These are phyloP conservation scores for Cladosporium velox DNA, from an alignment of 2,329 filamentous ascomycete genomes.

Conservation along the genomic window DNA sequence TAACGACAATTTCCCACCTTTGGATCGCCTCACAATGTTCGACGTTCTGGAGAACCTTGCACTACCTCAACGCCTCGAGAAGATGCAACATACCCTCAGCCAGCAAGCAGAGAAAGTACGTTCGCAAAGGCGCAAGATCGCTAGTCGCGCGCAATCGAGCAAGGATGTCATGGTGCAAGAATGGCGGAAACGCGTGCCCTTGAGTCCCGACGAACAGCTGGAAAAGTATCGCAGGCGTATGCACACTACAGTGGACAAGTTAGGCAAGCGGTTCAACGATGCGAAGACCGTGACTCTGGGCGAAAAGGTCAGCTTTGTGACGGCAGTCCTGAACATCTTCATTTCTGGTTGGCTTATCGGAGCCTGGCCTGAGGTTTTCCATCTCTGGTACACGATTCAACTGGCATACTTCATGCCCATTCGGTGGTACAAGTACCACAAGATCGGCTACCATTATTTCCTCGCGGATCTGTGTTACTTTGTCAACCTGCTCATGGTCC, in stretches of 20 bases:
- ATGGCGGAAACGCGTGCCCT: slow-evolving; percentile 79
- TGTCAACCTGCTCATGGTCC: slow-evolving; percentile 80
- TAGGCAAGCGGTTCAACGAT: slow-evolving; percentile 84
- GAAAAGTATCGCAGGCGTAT: slow-evolving; percentile 87
- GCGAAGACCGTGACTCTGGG: slow-evolving; percentile 82
- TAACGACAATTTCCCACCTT: slow-evolving; percentile 81
- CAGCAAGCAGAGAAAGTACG: slow-evolving; percentile 83
- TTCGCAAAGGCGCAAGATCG: slow-evolving; percentile 77
- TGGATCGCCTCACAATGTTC: slow-evolving; percentile 87
- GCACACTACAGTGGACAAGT: slow-evolving; percentile 82
- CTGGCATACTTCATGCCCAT: slow-evolving; percentile 89
- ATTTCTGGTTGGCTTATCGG: slow-evolving; percentile 93
- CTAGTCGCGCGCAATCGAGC: slow-evolving; percentile 73
- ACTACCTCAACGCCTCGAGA: slow-evolving; percentile 85
- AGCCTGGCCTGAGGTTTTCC: slow-evolving; percentile 80
- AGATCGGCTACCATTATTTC: slow-evolving; percentile 94
- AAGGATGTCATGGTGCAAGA: slow-evolving; percentile 89
- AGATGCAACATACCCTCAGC: slow-evolving; percentile 78
- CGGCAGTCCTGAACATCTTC: slow-evolving; percentile 94
- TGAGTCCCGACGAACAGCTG: slow-evolving; percentile 83
- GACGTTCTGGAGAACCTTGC: slow-evolving; percentile 93
- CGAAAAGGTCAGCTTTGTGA: slow-evolving; percentile 96
- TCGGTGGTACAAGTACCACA: slow-evolving; percentile 86
- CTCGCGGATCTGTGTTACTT: slow-evolving; percentile 97
- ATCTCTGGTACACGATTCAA: slow-evolving; percentile 72